Percentiles rank a stretch among this genome's conserved stretches.
Evolutionary conservation across 495 filamentous ascomycete species (phyloP).

Genomic region (Aspergillus leporis): DNA sequence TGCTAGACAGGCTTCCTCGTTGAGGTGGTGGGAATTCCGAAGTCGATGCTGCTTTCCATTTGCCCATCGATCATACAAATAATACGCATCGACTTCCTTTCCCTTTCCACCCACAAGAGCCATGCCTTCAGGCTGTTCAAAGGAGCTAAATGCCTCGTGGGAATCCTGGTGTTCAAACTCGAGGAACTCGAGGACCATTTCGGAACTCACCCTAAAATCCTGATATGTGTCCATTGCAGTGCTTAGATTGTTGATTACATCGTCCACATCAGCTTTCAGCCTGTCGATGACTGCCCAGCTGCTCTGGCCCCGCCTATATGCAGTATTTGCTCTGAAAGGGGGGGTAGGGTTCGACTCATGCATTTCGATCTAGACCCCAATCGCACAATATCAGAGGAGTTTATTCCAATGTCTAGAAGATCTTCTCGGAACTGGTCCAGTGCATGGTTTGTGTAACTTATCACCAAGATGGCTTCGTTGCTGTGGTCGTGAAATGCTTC

Average conservation of each 20-base stretch:
- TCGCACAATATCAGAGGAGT: conserved; percentile 55
- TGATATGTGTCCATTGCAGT: conserved; percentile 29
- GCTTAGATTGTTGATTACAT: conserved; percentile 15
- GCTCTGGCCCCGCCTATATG: conserved; percentile 23
- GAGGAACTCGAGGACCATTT: conserved; percentile 58
- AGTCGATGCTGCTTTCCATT: conserved; percentile 46
- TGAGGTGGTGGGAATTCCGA: conserved; percentile 13
- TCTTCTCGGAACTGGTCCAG: conserved; percentile 76
- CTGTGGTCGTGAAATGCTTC: conserved; percentile 58
- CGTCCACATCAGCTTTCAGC: conserved; percentile 29
- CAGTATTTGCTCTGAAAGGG: conserved; percentile 46
- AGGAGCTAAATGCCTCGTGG: conserved; percentile 57
- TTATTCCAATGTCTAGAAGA: conserved; percentile 63
- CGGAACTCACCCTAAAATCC: conserved; percentile 6
- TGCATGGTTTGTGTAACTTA: conserved; percentile 72
- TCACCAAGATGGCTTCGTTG: conserved; percentile 56
- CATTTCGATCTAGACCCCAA: conserved; percentile 60
- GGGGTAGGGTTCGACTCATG: conserved; percentile 44
- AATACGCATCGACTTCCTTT: conserved; percentile 46
- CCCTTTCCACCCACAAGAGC: conserved; percentile 42
- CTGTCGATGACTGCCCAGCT: conserved; percentile 43
- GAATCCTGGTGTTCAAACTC: conserved; percentile 62
- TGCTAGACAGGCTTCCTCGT: conserved; percentile 29
- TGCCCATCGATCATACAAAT: conserved; percentile 61
- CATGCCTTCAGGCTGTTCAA: conserved; percentile 46